A percentile compares a stretch with the other conserved stretches of the same genome.
These are phyloP conservation scores for Nasturtium officinale DNA, from an alignment of 345 rosid species.

Conservation along the genomic window DNA sequence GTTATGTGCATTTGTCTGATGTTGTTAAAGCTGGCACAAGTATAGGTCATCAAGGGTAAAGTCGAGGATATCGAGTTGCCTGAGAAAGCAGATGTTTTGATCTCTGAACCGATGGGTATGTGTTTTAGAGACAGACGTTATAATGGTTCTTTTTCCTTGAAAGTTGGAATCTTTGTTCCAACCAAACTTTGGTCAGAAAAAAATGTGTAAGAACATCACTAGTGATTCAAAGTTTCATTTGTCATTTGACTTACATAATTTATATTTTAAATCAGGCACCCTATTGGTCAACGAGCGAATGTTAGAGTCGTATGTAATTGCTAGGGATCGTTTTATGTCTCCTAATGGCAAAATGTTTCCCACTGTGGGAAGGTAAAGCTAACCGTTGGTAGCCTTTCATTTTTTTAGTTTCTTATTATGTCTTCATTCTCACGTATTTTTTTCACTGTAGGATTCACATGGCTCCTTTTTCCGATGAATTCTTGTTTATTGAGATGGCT, in stretches of 20 bases:
- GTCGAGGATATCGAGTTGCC: conserved; percentile 96
- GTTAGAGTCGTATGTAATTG: conserved; percentile 96
- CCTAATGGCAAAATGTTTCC: conserved; percentile 98
- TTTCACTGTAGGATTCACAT: conserved; percentile 82
- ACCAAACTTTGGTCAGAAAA: conserved; percentile 20
- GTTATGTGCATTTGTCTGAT: conserved; percentile 24
- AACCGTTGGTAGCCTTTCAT: conserved; percentile 15
- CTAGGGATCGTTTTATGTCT: conserved; percentile 88
- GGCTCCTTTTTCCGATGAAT: conserved; percentile 99
- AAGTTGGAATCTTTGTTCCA: neutral
- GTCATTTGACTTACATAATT: conserved; percentile 14
- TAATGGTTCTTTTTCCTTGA: neutral
- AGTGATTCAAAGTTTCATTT: conserved; percentile 7
- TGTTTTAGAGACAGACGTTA: conserved; percentile 11
- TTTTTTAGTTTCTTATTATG: neutral
- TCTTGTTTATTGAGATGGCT: conserved; percentile 92
- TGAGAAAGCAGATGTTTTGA: conserved; percentile 93
- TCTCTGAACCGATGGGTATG: conserved; percentile 99
- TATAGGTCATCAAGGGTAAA: conserved; percentile 92
- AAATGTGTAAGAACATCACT: neutral
- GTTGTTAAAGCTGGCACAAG: conserved; percentile 27
- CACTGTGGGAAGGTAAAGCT: conserved; percentile 78
- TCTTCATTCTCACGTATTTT: conserved; percentile 17
- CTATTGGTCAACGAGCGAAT: conserved; percentile 94
- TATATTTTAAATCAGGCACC: conserved; percentile 59